phyloP scores from a whole-genome alignment of 768 basidiomycete genomes.

The Boletus barrowsii region DNA sequence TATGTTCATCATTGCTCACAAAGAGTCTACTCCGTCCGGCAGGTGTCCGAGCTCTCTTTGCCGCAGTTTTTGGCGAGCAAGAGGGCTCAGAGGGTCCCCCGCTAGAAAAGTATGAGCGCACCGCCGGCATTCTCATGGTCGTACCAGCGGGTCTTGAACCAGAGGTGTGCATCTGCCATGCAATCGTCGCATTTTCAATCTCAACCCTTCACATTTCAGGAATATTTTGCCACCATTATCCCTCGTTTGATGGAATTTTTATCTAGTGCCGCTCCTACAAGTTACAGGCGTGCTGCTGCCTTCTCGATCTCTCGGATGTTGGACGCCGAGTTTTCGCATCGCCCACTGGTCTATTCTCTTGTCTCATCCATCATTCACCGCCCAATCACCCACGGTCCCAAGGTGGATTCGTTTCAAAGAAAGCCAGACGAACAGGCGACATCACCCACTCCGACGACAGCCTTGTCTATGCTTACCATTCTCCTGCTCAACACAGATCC shows the following conservation, averaged over 20 bases:
- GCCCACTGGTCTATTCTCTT: slow-evolving; percentile 24
- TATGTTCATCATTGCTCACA: slow-evolving; percentile 63
- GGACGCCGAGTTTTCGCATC: slow-evolving; percentile 29
- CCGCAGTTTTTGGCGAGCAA: slow-evolving; percentile 66
- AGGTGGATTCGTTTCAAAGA: not conserved
- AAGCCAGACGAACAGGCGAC: not conserved
- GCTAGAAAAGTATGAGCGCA: slow-evolving; percentile 70
- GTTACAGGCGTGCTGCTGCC: slow-evolving; percentile 59
- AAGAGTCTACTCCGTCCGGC: slow-evolving; percentile 67
- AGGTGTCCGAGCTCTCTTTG: slow-evolving; percentile 67
- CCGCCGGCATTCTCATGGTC: slow-evolving; percentile 60
- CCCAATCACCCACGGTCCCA: slow-evolving; percentile 39
- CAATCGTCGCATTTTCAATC: not conserved
- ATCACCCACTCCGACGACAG: slow-evolving; percentile 33
- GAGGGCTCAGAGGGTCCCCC: slow-evolving; percentile 49
- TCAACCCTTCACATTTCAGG: slow-evolving; percentile 37
- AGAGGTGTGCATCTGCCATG: slow-evolving; percentile 42
- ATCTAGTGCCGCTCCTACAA: slow-evolving; percentile 30
- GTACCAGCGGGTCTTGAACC: slow-evolving; percentile 54
- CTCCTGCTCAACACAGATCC: slow-evolving; percentile 78
- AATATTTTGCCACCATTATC: slow-evolving; percentile 55
- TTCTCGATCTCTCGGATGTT: slow-evolving; percentile 70
- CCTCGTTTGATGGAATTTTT: slow-evolving; percentile 56
- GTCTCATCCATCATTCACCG: slow-evolving; percentile 50
- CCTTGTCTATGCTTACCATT: slow-evolving; percentile 49